phyloP scores from a whole-genome alignment of 2,329 filamentous ascomycete genomes.

The Aspergillus eucalypticola region DNA sequence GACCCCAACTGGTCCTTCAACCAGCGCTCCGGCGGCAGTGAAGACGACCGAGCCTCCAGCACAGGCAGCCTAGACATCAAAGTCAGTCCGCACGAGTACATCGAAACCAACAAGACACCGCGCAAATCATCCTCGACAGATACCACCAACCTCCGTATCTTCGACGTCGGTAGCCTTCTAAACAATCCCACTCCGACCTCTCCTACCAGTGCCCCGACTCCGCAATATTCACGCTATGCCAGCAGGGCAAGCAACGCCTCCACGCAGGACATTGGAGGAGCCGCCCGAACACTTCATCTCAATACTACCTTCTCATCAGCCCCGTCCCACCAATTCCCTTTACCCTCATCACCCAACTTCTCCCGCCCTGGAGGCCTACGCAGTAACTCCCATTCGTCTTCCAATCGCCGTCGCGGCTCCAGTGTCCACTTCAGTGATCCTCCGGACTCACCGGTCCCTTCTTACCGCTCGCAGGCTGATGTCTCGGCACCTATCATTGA shows the following conservation, averaged over 20 bases:
- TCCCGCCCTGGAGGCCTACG: slow-evolving; percentile 18
- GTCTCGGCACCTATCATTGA: slow-evolving; percentile 18
- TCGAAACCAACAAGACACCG: slow-evolving; percentile 30
- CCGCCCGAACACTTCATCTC: slow-evolving; percentile 9
- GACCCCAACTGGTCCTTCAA: slow-evolving; percentile 38
- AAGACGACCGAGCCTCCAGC: slow-evolving; percentile 32
- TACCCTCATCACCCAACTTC: slow-evolving; percentile 4
- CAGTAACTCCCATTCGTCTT: slow-evolving; percentile 9
- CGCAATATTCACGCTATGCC: background rate
- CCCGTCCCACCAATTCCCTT: background rate
- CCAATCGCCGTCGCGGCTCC: slow-evolving; percentile 15
- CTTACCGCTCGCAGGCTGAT: slow-evolving; percentile 24
- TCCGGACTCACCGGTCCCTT: slow-evolving; percentile 19
- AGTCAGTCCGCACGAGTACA: slow-evolving; percentile 37
- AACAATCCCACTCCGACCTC: background rate
- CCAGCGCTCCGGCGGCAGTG: slow-evolving; percentile 22
- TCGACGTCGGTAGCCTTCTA: slow-evolving; percentile 78
- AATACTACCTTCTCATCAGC: background rate
- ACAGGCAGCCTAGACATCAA: slow-evolving; percentile 36
- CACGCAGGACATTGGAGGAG: slow-evolving; percentile 39
- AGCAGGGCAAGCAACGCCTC: slow-evolving; percentile 31
- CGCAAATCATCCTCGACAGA: slow-evolving; percentile 38
- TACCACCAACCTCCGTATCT: slow-evolving; percentile 70
- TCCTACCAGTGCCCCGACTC: background rate
- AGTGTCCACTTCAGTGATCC: slow-evolving; percentile 21